Conservation (phyloP, 1,284 basidiomycete species). For the Pisolithus thermaeus region DNA sequence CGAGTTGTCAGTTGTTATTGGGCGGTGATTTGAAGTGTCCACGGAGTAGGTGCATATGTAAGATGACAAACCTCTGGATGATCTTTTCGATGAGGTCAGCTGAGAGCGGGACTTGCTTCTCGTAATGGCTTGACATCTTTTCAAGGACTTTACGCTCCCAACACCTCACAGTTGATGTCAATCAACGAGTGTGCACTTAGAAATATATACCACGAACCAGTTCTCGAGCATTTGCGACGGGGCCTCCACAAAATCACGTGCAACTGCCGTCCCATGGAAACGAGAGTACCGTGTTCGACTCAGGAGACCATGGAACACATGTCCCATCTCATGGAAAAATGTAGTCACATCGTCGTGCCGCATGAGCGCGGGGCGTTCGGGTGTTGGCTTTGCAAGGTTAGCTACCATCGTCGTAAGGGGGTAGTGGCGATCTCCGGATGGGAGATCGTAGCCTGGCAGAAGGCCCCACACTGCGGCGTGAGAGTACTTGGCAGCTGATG, state of each 20-base stretch:
- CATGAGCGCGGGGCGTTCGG: constrained; percentile 77
- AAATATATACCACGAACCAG: constrained; percentile 43
- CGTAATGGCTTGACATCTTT: constrained; percentile 65
- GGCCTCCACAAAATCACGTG: constrained; percentile 81
- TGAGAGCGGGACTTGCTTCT: constrained; percentile 68
- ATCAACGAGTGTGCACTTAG: background rate
- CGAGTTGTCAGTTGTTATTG: background rate
- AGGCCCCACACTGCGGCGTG: constrained; percentile 85
- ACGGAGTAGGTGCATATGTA: background rate
- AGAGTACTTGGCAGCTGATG: constrained; percentile 67
- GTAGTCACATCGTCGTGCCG: constrained; percentile 75
- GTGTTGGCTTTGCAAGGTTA: constrained; percentile 79
- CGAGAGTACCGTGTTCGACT: constrained; percentile 66
- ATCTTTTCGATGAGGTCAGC: constrained; percentile 74
- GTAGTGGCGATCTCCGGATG: constrained; percentile 59
- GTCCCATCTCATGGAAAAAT: constrained; percentile 83
- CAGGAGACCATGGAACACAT: constrained; percentile 80
- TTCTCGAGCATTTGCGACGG: constrained; percentile 90
- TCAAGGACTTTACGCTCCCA: constrained; percentile 75
- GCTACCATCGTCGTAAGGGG: constrained; percentile 81
- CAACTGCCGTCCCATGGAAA: constrained; percentile 79
- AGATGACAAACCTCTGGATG: constrained; percentile 54
- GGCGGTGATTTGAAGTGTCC: background rate
- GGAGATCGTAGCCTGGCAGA: constrained; percentile 49
- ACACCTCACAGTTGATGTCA: constrained; percentile 39